phyloP scores from a whole-genome alignment of 129 eudicot species.

The Lactuca saligna region DNA sequence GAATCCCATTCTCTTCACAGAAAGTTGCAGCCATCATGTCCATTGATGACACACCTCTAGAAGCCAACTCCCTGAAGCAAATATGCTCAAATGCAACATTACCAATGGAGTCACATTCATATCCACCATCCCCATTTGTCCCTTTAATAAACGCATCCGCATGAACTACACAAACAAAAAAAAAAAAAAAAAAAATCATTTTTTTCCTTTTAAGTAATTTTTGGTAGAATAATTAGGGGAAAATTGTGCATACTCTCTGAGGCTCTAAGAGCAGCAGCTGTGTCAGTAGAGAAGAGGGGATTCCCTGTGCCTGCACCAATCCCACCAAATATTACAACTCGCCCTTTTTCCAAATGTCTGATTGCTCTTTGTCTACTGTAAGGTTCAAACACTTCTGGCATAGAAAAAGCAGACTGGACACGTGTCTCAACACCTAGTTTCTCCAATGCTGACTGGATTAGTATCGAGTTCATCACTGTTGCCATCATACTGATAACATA shows the following conservation, averaged over 20 bases:
- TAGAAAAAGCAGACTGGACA: conserved; percentile 65
- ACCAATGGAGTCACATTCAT: conserved; percentile 57
- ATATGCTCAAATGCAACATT: conserved; percentile 64
- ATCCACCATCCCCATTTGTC: conserved; percentile 57
- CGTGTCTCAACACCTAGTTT: conserved; percentile 78
- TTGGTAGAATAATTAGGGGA: background rate
- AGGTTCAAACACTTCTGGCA: conserved; percentile 82
- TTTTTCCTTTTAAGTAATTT: background rate
- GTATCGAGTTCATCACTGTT: conserved; percentile 80
- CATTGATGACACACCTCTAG: conserved; percentile 68
- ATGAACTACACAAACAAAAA: conserved; percentile 51
- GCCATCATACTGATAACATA: conserved; percentile 83
- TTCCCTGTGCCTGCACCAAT: conserved; percentile 89
- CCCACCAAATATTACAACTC: conserved; percentile 93
- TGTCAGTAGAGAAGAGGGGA: conserved; percentile 87
- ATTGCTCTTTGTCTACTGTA: conserved; percentile 80
- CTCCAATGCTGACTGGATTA: conserved; percentile 85
- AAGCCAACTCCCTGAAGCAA: conserved; percentile 82
- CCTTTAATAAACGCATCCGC: conserved; percentile 94
- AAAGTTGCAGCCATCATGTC: conserved; percentile 85
- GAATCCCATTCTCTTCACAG: conserved; percentile 87
- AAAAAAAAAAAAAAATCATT: conserved; percentile 6
- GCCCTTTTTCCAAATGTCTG: conserved; percentile 84
- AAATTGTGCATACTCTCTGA: conserved; percentile 58
- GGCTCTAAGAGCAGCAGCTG: conserved; percentile 92